A percentile compares a stretch with the other conserved stretches of the same genome.
Evolutionary conservation across 106 monocot genomes (phyloP).

Genomic region (Acorus gramineus): DNA sequence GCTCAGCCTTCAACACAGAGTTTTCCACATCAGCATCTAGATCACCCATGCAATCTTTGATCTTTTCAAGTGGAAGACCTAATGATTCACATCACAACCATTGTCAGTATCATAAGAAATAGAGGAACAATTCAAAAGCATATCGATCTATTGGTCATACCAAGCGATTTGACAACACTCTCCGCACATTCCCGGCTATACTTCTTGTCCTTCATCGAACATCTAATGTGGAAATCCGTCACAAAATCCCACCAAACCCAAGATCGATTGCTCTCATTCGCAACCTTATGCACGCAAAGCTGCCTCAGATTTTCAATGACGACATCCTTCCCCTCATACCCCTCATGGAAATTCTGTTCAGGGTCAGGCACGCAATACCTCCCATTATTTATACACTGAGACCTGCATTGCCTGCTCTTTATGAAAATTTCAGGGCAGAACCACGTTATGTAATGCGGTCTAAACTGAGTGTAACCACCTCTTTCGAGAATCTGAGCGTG

Average conservation of each 20-base stretch:
- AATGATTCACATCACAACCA: not conserved
- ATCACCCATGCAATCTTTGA: conserved; percentile 85
- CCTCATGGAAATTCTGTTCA: conserved; percentile 56
- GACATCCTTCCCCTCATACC: conserved; percentile 88
- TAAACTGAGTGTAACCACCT: conserved; percentile 62
- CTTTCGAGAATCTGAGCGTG: conserved; percentile 84
- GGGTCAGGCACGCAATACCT: conserved; percentile 93
- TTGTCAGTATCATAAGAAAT: not conserved
- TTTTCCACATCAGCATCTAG: conserved; percentile 73
- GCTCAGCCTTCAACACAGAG: conserved; percentile 65
- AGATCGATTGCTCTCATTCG: conserved; percentile 46
- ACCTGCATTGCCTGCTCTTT: conserved; percentile 57
- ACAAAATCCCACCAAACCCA: conserved; percentile 99
- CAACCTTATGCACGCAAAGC: conserved; percentile 71
- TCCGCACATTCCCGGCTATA: conserved; percentile 77
- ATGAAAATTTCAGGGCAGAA: conserved; percentile 60
- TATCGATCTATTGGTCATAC: conserved; percentile 11
- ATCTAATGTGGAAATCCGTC: conserved; percentile 68
- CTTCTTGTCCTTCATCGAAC: conserved; percentile 85
- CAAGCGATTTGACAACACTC: conserved; percentile 64
- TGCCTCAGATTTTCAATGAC: conserved; percentile 83
- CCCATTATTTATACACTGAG: conserved; percentile 86
- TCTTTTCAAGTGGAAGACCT: conserved; percentile 58
- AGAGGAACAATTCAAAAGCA: not conserved
- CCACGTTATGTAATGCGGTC: conserved; percentile 94